Evolutionary conservation across 352 stramenopile species (phyloP), one percentile per base, ranked within the genome.

Genomic region (Phytophthora hibernalis): DNA sequence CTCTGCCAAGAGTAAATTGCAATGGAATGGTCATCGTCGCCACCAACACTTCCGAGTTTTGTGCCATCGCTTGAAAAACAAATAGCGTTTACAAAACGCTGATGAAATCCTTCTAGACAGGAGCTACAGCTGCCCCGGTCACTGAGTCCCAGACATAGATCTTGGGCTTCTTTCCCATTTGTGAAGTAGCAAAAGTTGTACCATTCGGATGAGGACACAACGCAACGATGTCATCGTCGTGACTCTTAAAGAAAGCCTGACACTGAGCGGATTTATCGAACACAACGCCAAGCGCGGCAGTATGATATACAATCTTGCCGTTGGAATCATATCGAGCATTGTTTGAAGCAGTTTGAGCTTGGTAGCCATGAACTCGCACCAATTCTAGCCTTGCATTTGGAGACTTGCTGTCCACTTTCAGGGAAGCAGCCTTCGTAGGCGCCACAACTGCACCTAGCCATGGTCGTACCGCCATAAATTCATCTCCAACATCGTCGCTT

Each of bases 391-490:
- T 61, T 0, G 68, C 62, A 31, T 85, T 65, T 12, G 84, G 84
- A 15, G 77, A 73, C 3, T 65, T 24, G 44, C 65, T 72, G 26
- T 64, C 60, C 5, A 72, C 28, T 40, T 84, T 85, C 38, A 67
- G 37, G 13, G 79, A 61, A 40, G 74, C 76, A 28, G 61, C 53
- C 48, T 80, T 81, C 9, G 82, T 80, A n/a, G 91, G 91, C 2
- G 85, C 61, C 0, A 95, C 84, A 10, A 97, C 90, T 0, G 87
- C 83, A 8, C 90, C 91, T 7, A 97, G 51, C 87, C 90, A 97
- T 4, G 90, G 91, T 45, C 95, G 94, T 10, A 97, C 84, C 7
- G 91, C 90, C 89, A 97, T 94, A 37, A 97, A 97, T 61, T 97
- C 87, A 60, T 97, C 90, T 0, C 90, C 90, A 20, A 83, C 65